phyloP scores from a whole-genome alignment of 768 basidiomycete species.

The Termitomyces bulborhizus region DNA sequence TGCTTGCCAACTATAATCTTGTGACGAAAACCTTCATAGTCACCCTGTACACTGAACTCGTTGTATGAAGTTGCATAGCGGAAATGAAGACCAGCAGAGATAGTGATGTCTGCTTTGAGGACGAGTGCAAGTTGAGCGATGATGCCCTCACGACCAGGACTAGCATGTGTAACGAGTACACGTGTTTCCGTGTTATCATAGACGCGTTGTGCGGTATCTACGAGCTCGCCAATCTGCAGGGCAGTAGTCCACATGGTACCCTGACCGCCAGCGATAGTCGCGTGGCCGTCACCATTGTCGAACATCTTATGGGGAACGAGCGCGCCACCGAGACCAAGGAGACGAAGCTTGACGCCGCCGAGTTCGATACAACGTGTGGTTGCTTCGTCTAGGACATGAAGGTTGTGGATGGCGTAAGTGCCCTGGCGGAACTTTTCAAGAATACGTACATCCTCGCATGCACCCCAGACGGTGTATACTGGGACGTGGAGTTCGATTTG shows the following conservation, averaged over 20 bases:
- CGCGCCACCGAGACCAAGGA: slow-evolving; percentile 95
- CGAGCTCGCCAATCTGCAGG: slow-evolving; percentile 94
- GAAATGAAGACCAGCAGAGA: slow-evolving; percentile 96
- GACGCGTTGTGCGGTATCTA: slow-evolving; percentile 94
- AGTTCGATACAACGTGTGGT: slow-evolving; percentile 90
- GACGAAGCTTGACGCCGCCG: slow-evolving; percentile 87
- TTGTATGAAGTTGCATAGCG: slow-evolving; percentile 95
- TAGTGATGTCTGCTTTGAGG: slow-evolving; percentile 89
- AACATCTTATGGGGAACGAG: slow-evolving; percentile 94
- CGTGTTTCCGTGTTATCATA: slow-evolving; percentile 93
- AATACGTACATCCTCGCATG: slow-evolving; percentile 91
- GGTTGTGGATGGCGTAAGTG: slow-evolving; percentile 80
- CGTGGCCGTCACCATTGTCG: slow-evolving; percentile 88
- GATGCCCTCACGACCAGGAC: slow-evolving; percentile 89
- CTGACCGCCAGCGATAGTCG: slow-evolving; percentile 96
- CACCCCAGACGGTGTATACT: slow-evolving; percentile 95
- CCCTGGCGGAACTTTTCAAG: slow-evolving; percentile 89
- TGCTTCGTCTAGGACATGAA: slow-evolving; percentile 91
- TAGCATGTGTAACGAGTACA: slow-evolving; percentile 86
- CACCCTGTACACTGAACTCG: slow-evolving; percentile 89
- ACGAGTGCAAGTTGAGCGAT: slow-evolving; percentile 86
- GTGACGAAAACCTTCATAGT: slow-evolving; percentile 81
- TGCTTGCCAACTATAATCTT: slow-evolving; percentile 79
- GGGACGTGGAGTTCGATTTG: slow-evolving; percentile 89
- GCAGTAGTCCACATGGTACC: slow-evolving; percentile 99